phyloP scores from a whole-genome alignment of 768 basidiomycete genomes.

The Boletus sp. region DNA sequence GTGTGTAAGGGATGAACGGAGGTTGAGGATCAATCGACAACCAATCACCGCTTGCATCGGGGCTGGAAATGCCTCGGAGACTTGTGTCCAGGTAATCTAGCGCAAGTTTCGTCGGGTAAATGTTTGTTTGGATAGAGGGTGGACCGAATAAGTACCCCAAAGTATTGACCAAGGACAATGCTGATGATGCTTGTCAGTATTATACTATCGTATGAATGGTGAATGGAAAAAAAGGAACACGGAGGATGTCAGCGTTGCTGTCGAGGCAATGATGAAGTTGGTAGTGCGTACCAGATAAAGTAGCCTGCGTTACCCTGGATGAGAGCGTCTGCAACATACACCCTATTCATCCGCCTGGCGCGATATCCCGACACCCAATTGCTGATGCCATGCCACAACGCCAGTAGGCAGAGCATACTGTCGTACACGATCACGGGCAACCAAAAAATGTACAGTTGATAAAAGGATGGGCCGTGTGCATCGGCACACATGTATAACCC shows the following conservation, averaged over 20 bases:
- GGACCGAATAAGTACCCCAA: constrained; percentile 1
- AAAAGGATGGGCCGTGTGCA: not conserved
- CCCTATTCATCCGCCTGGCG: not conserved
- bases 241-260: too few relatives aligned
- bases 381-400: not conserved
- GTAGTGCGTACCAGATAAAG: not conserved
- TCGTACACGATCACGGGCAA: constrained; percentile 7
- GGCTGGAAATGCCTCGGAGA: constrained; percentile 7
- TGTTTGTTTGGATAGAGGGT: not conserved
- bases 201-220: not conserved
- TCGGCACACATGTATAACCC: constrained; percentile 7
- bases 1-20: not conserved
- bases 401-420: constrained; percentile 4
- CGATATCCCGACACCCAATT: not conserved
- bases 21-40: not conserved
- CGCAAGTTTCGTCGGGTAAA: not conserved
- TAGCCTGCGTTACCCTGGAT: not conserved
- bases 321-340: not conserved
- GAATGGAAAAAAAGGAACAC: not conserved
- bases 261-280: too few relatives aligned
- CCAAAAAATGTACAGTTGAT: constrained; percentile 5
- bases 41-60: not conserved
- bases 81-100: not conserved
- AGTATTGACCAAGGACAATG: not conserved
- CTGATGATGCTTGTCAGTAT: not conserved